These are phyloP conservation scores for Verticillium klebahnii DNA, from an alignment of 2,329 filamentous ascomycete species.

Conservation along the genomic window DNA sequence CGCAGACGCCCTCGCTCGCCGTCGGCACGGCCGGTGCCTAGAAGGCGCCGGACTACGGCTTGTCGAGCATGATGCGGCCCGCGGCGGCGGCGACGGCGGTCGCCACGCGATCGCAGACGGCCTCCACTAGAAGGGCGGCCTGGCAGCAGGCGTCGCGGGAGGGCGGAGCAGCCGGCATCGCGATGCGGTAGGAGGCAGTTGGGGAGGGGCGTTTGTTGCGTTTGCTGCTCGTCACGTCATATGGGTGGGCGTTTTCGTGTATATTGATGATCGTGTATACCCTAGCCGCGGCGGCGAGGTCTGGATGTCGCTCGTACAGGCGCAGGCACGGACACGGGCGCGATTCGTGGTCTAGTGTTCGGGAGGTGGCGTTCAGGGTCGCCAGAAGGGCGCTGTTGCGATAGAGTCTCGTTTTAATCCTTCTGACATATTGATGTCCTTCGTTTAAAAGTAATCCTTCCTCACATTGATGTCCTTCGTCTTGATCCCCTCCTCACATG, in stretches of 20 bases:
- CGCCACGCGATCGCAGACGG: too few species aligned
- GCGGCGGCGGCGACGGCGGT: background rate
- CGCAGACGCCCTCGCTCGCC: constrained; percentile 15
- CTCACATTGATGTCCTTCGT: too few species aligned
- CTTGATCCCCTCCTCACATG: too few species aligned
- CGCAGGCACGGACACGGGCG: background rate
- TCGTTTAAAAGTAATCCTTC: background rate
- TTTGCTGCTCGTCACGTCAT: background rate
- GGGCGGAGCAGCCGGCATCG: too few species aligned
- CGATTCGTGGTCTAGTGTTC: background rate
- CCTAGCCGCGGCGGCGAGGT: too few species aligned
- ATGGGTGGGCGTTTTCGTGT: background rate
- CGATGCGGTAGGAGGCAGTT: too few species aligned
- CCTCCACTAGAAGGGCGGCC: too few species aligned
- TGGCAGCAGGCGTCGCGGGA: too few species aligned
- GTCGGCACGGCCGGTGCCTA: constrained; percentile 14
- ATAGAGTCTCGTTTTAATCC: background rate
- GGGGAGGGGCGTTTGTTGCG: background rate
- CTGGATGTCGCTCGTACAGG: background rate
- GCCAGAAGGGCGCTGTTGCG: background rate
- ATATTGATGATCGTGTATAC: background rate
- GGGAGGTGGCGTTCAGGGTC: background rate
- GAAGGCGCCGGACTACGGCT: background rate
- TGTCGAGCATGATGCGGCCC: background rate
- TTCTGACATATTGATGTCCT: background rate